phyloP scores from a whole-genome alignment of 1,284 basidiomycete species.

The Flammula alnicola region DNA sequence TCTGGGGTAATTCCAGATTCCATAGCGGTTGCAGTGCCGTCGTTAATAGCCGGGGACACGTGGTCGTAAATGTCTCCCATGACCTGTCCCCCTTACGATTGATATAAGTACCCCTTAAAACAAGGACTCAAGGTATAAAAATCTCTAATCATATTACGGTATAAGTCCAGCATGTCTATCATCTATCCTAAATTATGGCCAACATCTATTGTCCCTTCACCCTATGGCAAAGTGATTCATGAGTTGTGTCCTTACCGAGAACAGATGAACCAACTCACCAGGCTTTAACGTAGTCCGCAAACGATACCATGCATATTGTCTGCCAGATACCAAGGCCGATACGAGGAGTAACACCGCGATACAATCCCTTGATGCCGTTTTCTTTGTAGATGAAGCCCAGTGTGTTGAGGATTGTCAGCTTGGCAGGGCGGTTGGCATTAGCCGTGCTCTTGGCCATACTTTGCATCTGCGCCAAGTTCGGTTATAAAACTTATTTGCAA shows the following conservation, averaged over 20 bases:
- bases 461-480: constrained; percentile 79
- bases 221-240: constrained; percentile 36
- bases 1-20: constrained; percentile 24
- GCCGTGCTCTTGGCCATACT: constrained; percentile 89
- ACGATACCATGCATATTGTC: constrained; percentile 97
- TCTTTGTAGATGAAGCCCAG: constrained; percentile 93
- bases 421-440: constrained; percentile 80
- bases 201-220: constrained; percentile 46
- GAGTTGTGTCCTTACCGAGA: not conserved
- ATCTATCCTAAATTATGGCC: constrained; percentile 25
- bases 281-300: constrained; percentile 92
- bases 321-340: constrained; percentile 97
- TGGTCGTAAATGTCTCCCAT: no score
- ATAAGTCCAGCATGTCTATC: constrained; percentile 34
- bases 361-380: constrained; percentile 96
- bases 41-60: constrained; percentile 11
- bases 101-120: no score
- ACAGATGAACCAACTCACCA: constrained; percentile 50
- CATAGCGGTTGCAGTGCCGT: no score
- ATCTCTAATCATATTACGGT: constrained; percentile 39
- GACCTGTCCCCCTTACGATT: no score
- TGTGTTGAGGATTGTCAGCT: constrained; percentile 92
- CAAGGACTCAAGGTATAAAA: constrained; percentile 19
- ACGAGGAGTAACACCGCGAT: constrained; percentile 96
- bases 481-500: no score